Conservation (phyloP, 208 protist species). For the Trypanosoma conorhini region DNA sequence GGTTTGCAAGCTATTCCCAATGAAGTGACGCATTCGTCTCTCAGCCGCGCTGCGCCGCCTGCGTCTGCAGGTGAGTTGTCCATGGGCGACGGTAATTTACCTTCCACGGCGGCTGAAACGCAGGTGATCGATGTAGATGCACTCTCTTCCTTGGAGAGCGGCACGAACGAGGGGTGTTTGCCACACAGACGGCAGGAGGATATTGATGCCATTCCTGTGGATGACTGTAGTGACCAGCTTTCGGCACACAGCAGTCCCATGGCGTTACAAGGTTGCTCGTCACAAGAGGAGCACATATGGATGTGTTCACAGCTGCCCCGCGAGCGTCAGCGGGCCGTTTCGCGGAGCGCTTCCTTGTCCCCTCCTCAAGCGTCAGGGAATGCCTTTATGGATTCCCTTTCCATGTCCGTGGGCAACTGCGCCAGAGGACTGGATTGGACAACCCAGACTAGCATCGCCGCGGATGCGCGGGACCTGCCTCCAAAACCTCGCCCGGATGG, state of each 20-base stretch:
- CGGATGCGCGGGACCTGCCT: conserved; percentile 9
- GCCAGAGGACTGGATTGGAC: conserved; percentile 24
- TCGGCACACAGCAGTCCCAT: conserved; percentile 4
- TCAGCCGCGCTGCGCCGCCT: not conserved
- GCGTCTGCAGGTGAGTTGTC: not conserved
- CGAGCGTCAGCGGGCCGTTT: conserved; percentile 18
- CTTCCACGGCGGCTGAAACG: not conserved
- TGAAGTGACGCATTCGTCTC: not conserved
- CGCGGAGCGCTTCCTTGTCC: conserved; percentile 8
- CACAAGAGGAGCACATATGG: conserved; percentile 1
- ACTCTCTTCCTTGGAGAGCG: conserved; percentile 19
- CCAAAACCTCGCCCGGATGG: not conserved
- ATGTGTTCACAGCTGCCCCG: conserved; percentile 4
- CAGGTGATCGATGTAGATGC: conserved; percentile 38
- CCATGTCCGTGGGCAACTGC: not conserved
- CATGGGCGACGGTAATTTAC: not conserved
- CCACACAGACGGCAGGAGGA: not conserved
- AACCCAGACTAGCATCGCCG: conserved; percentile 10
- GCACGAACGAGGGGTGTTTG: not conserved
- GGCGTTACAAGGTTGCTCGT: not conserved
- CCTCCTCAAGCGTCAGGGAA: not conserved
- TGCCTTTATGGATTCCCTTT: not conserved
- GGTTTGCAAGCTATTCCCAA: conserved; percentile 12
- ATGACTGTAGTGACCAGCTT: not conserved
- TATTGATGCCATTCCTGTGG: not conserved